phyloP scores from a whole-genome alignment of 805 yeast genomes.

The Candida loeiensis region DNA sequence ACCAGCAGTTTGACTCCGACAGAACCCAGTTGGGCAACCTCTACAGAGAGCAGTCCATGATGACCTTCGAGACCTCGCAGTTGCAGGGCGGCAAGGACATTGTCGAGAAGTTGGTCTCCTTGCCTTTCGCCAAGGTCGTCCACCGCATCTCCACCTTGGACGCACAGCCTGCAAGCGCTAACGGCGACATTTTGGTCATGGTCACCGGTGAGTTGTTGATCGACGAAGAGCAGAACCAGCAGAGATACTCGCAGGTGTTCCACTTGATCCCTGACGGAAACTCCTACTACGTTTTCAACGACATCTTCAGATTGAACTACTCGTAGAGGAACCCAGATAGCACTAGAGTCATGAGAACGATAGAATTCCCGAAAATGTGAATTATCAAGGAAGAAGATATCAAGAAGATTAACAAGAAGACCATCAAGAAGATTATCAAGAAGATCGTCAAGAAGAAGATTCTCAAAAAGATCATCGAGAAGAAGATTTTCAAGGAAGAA shows the following conservation, averaged over 20 bases:
- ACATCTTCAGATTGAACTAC: conserved; percentile 92
- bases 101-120: conserved; percentile 83
- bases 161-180: conserved; percentile 95
- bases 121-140: conserved; percentile 89
- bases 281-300: conserved; percentile 93
- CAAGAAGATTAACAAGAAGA: too few relatives aligned
- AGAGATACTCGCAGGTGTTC: conserved; percentile 96
- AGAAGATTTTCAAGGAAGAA: too few relatives aligned
- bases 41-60: conserved; percentile 96
- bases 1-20: conserved; percentile 90
- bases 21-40: conserved; percentile 89
- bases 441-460: too few relatives aligned
- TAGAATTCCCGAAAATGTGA: too few relatives aligned
- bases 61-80: conserved; percentile 93
- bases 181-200: conserved; percentile 91
- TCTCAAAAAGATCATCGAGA: too few relatives aligned
- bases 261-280: conserved; percentile 91
- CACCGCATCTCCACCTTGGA: conserved; percentile 94
- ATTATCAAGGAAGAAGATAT: too few relatives aligned
- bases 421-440: too few relatives aligned
- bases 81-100: conserved; percentile 91
- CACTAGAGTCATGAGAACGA: too few relatives aligned
- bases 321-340: neutral
- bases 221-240: conserved; percentile 94
- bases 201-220: conserved; percentile 92